Percentiles rank a stretch among this genome's conserved stretches.
Evolutionary conservation across 179 eudicot genomes (phyloP).

Genomic region (Drosera spatulata): DNA sequence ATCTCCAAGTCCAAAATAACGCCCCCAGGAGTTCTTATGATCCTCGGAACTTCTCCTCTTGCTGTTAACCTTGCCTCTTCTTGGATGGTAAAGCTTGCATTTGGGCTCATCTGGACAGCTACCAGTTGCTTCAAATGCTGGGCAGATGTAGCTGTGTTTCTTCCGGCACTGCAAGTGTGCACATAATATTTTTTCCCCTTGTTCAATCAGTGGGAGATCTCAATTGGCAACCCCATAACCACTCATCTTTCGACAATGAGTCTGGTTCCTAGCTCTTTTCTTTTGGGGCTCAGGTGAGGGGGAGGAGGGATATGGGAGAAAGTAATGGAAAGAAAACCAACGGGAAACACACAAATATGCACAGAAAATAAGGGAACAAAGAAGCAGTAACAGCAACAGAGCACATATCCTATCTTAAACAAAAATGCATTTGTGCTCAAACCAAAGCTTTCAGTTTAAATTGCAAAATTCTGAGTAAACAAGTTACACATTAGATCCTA

Average conservation of each 20-base stretch:
- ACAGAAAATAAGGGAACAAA: no score
- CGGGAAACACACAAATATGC: no score
- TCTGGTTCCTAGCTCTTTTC: no score
- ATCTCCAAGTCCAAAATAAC: slow-evolving; percentile 59
- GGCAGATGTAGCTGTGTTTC: slow-evolving; percentile 93
- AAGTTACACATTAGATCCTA: neutral
- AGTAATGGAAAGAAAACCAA: neutral
- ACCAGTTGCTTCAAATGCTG: slow-evolving; percentile 71
- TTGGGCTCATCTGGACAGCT: slow-evolving; percentile 64
- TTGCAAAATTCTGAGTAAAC: neutral
- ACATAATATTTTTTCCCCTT: slow-evolving; percentile 20
- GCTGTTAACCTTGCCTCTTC: slow-evolving; percentile 37
- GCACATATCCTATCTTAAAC: no score
- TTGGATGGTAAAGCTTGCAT: slow-evolving; percentile 94
- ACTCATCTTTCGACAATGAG: no score
- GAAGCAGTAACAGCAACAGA: no score
- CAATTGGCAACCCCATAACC: no score
- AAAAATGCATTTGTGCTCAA: no score
- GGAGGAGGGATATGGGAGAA: neutral
- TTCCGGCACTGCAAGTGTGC: slow-evolving; percentile 85
- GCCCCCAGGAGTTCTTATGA: slow-evolving; percentile 45
- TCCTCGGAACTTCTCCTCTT: slow-evolving; percentile 23
- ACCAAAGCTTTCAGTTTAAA: no score
- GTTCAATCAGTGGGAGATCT: slow-evolving; percentile 3
- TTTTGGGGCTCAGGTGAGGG: neutral